These are phyloP conservation scores for Raffaelea deltoideospora DNA, from an alignment of 2,329 filamentous ascomycete species.

Conservation along the genomic window DNA sequence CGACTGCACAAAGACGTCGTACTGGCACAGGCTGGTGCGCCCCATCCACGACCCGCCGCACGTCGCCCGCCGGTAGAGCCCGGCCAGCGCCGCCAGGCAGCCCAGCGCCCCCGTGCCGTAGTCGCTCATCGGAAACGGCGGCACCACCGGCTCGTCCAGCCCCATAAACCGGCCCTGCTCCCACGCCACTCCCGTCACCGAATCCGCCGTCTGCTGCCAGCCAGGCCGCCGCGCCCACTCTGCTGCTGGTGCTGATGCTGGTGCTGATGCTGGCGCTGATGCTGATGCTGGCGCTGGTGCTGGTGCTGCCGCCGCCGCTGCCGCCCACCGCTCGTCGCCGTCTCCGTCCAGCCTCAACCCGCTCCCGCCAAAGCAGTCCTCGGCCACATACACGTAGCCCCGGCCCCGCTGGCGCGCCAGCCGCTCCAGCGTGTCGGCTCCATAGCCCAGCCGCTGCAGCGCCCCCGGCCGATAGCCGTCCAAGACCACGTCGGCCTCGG, in stretches of 20 bases:
- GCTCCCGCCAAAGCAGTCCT: conserved; percentile 41
- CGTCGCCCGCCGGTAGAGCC: conserved; percentile 18
- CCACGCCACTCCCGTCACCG: conserved; percentile 42
- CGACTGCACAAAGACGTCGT: conserved; percentile 19
- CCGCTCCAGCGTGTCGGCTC: conserved; percentile 21
- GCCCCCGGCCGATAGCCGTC: conserved; percentile 32
- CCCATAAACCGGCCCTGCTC: conserved; percentile 45
- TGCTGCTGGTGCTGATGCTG: too few species aligned
- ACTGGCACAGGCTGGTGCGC: conserved; percentile 19
- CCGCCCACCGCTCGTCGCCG: not conserved
- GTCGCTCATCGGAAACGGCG: conserved; percentile 46
- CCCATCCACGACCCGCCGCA: conserved; percentile 20
- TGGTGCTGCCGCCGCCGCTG: too few species aligned
- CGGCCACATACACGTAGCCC: conserved; percentile 29
- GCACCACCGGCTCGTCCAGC: conserved; percentile 45
- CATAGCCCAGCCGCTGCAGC: conserved; percentile 23
- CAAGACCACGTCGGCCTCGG: conserved; percentile 34
- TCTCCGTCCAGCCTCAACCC: conserved; percentile 18
- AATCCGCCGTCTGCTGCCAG: conserved; percentile 36
- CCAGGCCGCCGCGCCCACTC: conserved; percentile 24
- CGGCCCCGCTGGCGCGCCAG: conserved; percentile 21
- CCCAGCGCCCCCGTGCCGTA: conserved; percentile 19
- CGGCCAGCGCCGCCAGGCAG: conserved; percentile 17
- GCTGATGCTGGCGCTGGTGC: too few species aligned
- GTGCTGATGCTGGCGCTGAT: too few species aligned